Percentiles rank a stretch among this genome's conserved stretches.
These are phyloP conservation scores for Nothophaeocryptopus gaeumannii DNA, from an alignment of 2,329 filamentous ascomycete genomes.

Conservation along the genomic window DNA sequence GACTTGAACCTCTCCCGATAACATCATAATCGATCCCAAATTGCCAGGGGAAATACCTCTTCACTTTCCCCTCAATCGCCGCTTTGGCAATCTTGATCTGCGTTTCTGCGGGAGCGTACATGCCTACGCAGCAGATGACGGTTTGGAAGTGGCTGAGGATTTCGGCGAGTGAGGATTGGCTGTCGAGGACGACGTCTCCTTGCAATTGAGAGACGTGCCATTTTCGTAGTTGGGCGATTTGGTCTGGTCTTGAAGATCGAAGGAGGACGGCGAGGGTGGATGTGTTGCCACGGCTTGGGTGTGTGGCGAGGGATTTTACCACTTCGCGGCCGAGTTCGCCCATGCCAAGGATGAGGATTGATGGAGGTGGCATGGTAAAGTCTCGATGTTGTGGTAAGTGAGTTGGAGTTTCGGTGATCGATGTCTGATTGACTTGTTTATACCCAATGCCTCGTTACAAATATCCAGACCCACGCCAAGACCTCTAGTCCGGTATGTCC, in stretches of 20 bases:
- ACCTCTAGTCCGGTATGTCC: too few relatives aligned
- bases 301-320: conserved; percentile 49
- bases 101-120: conserved; percentile 54
- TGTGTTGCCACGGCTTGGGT: conserved; percentile 47
- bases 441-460: too few relatives aligned
- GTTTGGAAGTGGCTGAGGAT: conserved; percentile 48
- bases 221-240: conserved; percentile 5
- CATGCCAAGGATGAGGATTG: conserved; percentile 62
- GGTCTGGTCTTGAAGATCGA: conserved; percentile 45
- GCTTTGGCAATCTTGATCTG: conserved; percentile 59
- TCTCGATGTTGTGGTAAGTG: neutral
- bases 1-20: conserved; percentile 57
- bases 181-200: conserved; percentile 44
- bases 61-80: conserved; percentile 50
- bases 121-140: conserved; percentile 62
- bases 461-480: too few relatives aligned
- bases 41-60: conserved; percentile 67
- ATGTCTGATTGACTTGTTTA: too few relatives aligned
- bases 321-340: conserved; percentile 63
- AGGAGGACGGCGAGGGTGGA: conserved; percentile 49
- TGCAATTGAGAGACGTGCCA: conserved; percentile 41
- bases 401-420: too few relatives aligned
- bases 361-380: neutral
- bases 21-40: conserved; percentile 70
- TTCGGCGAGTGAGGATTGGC: conserved; percentile 28